Percentiles rank a stretch among this genome's conserved stretches.
phyloP scores from a whole-genome alignment of 306 rosid species.

The Gastrolobium villosum region DNA sequence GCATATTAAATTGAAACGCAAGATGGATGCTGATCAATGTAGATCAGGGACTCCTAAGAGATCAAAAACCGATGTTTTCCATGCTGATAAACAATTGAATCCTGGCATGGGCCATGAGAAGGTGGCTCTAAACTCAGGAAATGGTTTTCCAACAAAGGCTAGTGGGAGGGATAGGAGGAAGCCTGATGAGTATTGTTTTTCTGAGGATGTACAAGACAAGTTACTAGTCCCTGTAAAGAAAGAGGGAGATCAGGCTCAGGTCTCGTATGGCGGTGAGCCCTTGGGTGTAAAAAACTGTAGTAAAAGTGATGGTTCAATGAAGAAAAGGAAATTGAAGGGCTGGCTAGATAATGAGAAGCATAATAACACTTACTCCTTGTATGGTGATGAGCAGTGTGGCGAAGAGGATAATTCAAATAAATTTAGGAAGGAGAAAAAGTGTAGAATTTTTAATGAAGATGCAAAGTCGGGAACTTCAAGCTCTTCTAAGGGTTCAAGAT shows the following conservation, averaged over 20 bases:
- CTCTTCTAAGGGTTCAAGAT: conserved; percentile 81
- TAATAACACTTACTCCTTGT: conserved; percentile 41
- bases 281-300: conserved; percentile 43
- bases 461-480: conserved; percentile 67
- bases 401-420: conserved; percentile 62
- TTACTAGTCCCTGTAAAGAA: conserved; percentile 56
- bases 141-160: conserved; percentile 51
- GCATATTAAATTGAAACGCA: conserved; percentile 61
- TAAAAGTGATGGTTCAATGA: conserved; percentile 50
- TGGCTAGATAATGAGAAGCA: conserved; percentile 59
- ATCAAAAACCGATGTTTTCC: conserved; percentile 54
- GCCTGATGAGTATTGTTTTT: conserved; percentile 56
- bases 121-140: conserved; percentile 53
- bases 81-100: conserved; percentile 49
- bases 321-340: conserved; percentile 70
- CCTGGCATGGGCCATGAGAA: conserved; percentile 52
- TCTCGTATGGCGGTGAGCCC: conserved; percentile 52
- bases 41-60: conserved; percentile 58
- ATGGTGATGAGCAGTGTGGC: conserved; percentile 49
- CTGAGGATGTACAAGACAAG: conserved; percentile 53
- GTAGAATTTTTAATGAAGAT: conserved; percentile 47
- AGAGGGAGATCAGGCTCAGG: conserved; percentile 54
- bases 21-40: conserved; percentile 61
- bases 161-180: conserved; percentile 57
- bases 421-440: conserved; percentile 61